A percentile compares a stretch with the other conserved stretches of the same genome.
phyloP scores from a whole-genome alignment of 2,329 filamentous ascomycete species.

The Penicillium sp. region DNA sequence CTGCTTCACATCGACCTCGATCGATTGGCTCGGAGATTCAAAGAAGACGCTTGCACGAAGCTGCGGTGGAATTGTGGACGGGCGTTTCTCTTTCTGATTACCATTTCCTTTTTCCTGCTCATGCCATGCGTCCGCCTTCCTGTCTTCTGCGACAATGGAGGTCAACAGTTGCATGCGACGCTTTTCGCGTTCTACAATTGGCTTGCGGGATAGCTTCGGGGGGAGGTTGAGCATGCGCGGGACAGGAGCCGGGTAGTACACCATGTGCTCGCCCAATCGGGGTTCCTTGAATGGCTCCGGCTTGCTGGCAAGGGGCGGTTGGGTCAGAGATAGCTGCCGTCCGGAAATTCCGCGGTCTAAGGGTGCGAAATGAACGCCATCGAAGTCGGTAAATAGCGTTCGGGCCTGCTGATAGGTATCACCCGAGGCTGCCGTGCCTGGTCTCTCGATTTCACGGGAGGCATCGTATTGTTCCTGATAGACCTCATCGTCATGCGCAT shows the following conservation, averaged over 20 bases:
- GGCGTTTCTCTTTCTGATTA: constrained; percentile 21
- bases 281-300: constrained; percentile 40
- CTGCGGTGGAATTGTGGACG: constrained; percentile 70
- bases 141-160: constrained; percentile 56
- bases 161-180: constrained; percentile 72
- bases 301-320: constrained; percentile 41
- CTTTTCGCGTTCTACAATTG: constrained; percentile 63
- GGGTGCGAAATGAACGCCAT: constrained; percentile 48
- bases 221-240: constrained; percentile 91
- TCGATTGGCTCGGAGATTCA: constrained; percentile 61
- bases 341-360: constrained; percentile 21
- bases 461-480: constrained; percentile 20
- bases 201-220: constrained; percentile 75
- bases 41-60: constrained; percentile 91
- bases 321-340: constrained; percentile 38
- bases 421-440: constrained; percentile 41
- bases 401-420: constrained; percentile 48
- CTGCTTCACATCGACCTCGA: constrained; percentile 60
- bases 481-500: constrained; percentile 9
- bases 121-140: constrained; percentile 53
- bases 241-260: constrained; percentile 93
- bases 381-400: constrained; percentile 49
- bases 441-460: constrained; percentile 29
- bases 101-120: constrained; percentile 18
- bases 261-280: constrained; percentile 71